These are phyloP conservation scores for Geotrichum klebahnii DNA, from an alignment of 1,139 yeast genomes.

Conservation along the genomic window DNA sequence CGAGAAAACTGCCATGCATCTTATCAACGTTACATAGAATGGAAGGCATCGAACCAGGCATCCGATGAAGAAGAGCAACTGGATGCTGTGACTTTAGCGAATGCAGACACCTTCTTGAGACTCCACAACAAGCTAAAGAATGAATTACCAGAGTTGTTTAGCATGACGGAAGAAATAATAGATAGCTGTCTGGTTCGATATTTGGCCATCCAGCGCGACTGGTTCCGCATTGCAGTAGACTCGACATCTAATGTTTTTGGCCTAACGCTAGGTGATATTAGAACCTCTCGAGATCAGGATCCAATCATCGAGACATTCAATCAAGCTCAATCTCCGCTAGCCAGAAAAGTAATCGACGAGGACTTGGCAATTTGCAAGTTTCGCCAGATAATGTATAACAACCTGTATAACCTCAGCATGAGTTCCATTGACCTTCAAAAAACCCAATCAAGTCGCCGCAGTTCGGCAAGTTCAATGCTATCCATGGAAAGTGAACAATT, in stretches of 20 bases:
- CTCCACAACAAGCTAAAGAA: conserved; percentile 31
- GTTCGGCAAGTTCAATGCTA: too few species aligned
- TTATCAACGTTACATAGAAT: conserved; percentile 27
- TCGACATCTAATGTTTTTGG: conserved; percentile 29
- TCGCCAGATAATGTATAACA: too few species aligned
- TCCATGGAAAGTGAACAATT: too few species aligned
- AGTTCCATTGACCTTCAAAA: too few species aligned
- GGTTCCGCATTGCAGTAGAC: conserved; percentile 32
- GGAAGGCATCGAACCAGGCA: conserved; percentile 21
- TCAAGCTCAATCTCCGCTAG: not conserved
- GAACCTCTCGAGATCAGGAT: conserved; percentile 7
- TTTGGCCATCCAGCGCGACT: conserved; percentile 30
- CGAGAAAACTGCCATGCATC: conserved; percentile 28
- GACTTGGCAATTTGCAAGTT: conserved; percentile 9
- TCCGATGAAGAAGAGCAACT: conserved; percentile 14
- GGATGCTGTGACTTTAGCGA: conserved; percentile 12
- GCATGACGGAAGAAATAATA: conserved; percentile 29
- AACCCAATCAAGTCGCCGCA: too few species aligned
- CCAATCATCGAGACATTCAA: conserved; percentile 15
- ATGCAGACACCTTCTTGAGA: conserved; percentile 30
- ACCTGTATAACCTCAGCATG: too few species aligned
- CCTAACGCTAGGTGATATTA: conserved; percentile 16
- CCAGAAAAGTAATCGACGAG: conserved; percentile 5
- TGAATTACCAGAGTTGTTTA: conserved; percentile 33
- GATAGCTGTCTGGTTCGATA: conserved; percentile 27